Conservation (phyloP, 257 asterid genomes). For the Solanum ossicruentum region DNA sequence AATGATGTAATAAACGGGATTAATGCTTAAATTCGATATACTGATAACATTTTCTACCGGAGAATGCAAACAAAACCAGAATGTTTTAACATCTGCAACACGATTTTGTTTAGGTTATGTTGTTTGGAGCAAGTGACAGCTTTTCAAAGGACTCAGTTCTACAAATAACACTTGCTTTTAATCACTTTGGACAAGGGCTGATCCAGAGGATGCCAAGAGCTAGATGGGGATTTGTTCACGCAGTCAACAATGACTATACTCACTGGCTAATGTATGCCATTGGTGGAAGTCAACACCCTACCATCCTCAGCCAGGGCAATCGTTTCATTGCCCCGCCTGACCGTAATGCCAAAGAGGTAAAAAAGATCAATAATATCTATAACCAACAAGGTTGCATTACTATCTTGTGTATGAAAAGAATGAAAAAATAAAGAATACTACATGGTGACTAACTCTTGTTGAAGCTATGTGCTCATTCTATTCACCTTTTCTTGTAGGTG, state of each 20-base stretch:
- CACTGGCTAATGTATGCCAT: constrained; percentile 29
- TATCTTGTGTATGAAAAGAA: background rate
- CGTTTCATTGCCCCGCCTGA: constrained; percentile 38
- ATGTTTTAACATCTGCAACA: background rate
- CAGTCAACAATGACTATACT: constrained; percentile 20
- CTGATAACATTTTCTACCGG: background rate
- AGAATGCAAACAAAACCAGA: background rate
- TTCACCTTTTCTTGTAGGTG: constrained; percentile 21
- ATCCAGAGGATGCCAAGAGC: constrained; percentile 25
- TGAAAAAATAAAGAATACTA: background rate
- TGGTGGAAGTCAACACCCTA: constrained; percentile 24
- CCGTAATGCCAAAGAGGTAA: constrained; percentile 48
- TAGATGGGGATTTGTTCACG: constrained; percentile 23
- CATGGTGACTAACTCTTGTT: background rate
- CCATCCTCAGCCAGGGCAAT: constrained; percentile 27
- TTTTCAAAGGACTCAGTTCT: constrained; percentile 3
- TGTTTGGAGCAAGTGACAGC: constrained; percentile 20
- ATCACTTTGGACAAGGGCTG: constrained; percentile 22
- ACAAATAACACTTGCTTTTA: constrained; percentile 23
- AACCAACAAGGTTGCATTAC: background rate
- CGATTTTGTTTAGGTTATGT: constrained; percentile 11
- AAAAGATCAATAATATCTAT: background rate
- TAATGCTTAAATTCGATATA: background rate
- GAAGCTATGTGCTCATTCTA: background rate
- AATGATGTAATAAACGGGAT: constrained; percentile 2